A percentile compares a stretch with the other conserved stretches of the same genome.
These are phyloP conservation scores for Daldinia bambusicola DNA, from an alignment of 495 filamentous ascomycete genomes.

Conservation along the genomic window DNA sequence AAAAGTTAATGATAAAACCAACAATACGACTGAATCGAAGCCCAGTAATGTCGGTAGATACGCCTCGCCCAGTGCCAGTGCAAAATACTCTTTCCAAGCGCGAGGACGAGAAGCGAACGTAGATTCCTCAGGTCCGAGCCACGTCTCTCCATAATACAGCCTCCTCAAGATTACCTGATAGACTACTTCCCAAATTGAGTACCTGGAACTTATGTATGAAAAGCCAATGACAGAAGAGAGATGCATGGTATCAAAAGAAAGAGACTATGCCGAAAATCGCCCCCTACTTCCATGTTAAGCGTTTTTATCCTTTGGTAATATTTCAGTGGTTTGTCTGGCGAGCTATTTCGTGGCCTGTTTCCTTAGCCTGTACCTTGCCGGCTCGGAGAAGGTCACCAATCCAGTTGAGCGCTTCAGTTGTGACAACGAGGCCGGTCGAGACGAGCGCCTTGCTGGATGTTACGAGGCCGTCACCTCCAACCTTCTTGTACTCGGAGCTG, in stretches of 20 bases:
- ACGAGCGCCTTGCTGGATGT: slow-evolving; percentile 78
- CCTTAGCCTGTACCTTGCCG: slow-evolving; percentile 71
- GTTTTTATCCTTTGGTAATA: not conserved
- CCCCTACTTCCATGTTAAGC: slow-evolving; percentile 6
- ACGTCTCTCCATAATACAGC: slow-evolving; percentile 7
- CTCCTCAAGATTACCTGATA: slow-evolving; percentile 4
- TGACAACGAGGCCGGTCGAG: slow-evolving; percentile 76
- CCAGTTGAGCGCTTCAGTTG: slow-evolving; percentile 70
- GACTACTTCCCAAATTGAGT: slow-evolving; percentile 24
- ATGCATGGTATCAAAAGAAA: slow-evolving; percentile 43
- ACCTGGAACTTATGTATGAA: slow-evolving; percentile 5
- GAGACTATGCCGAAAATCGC: slow-evolving; percentile 16
- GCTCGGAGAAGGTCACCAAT: slow-evolving; percentile 64
- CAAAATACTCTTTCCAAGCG: slow-evolving; percentile 5
- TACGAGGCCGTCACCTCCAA: slow-evolving; percentile 72
- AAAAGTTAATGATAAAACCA: slow-evolving; percentile 12
- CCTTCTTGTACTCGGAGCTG: slow-evolving; percentile 79
- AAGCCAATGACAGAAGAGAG: slow-evolving; percentile 20
- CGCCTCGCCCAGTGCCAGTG: slow-evolving; percentile 5
- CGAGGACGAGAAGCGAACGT: slow-evolving; percentile 32
- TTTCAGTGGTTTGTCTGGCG: slow-evolving; percentile 25
- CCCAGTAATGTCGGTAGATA: slow-evolving; percentile 14
- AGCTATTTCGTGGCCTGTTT: slow-evolving; percentile 30
- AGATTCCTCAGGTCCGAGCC: slow-evolving; percentile 17
- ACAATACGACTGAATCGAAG: slow-evolving; percentile 22